Base-by-base conservation (phyloP, 495 filamentous ascomycete genomes). In the Penicillium mononematosum region DNA sequence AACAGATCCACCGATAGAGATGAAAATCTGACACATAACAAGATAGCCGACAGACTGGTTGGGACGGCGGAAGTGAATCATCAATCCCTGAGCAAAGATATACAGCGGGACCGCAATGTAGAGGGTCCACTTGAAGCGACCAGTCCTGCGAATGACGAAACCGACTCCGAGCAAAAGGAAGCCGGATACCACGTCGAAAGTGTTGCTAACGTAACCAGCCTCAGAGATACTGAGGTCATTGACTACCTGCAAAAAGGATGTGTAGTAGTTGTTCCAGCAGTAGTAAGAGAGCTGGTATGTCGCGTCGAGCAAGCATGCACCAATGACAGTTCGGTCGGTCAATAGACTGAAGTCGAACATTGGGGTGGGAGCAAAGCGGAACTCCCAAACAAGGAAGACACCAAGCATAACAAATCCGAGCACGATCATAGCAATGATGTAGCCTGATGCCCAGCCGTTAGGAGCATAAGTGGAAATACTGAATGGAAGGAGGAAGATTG, bases 211-310 rank as follows among this genome's bases (percentile, higher is more conserved):
- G 57, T 81, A 81, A 12, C 77, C 77, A 1, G 85, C 74, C 19
- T 86, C 38, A 8, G 72, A 70, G 55, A 88, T 57, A 86, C 56
- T 60, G 50, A 78, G 10, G 85, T 76, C 70, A 59, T 86, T 79
- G 45, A 93, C 89, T 2, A 89, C 88, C 74, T 89, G 87, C 4
- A 93, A 75, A 73, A 85, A 91, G 16, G 85, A 89, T 31, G 70
- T 74, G 71, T 89, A 89, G 69, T 83, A 87, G 54, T 70, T 72
- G 65, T 83, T 76, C 83, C 72, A 81, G 48, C 60, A 69, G 63
- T 69, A 70, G 57, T 70, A 70, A 29, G 77, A 82, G 59, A 88
- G 62, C 60, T 85, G 87, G n/a, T 88, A 70, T 1, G 70, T 71
- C 8, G 69, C 71, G 25, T 80, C 75, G 2, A 87, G 68, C 19